phyloP scores from a whole-genome alignment of 2,329 filamentous ascomycete species.

The Nothopassalora personata region DNA sequence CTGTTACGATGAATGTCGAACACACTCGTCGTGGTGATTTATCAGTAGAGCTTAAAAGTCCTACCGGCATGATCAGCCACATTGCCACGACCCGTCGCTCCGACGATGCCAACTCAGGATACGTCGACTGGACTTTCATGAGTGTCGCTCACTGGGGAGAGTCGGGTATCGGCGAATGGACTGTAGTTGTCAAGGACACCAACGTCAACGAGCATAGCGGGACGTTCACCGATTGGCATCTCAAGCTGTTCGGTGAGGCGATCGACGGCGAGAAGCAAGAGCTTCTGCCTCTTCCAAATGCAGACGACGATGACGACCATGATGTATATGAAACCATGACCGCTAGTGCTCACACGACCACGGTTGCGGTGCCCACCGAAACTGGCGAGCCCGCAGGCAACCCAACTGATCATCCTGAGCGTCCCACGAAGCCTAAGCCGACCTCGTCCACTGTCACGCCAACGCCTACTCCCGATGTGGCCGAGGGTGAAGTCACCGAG shows the following conservation, averaged over 20 bases:
- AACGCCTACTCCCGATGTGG: conserved; percentile 24
- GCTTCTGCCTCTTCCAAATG: conserved; percentile 73
- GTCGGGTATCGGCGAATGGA: conserved; percentile 81
- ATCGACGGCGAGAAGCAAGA: conserved; percentile 69
- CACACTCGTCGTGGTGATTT: conserved; percentile 85
- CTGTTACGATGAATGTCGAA: conserved; percentile 92
- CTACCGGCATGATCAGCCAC: conserved; percentile 73
- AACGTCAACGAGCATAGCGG: conserved; percentile 70
- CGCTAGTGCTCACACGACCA: conserved; percentile 57
- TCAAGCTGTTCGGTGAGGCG: conserved; percentile 89
- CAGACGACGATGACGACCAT: conserved; percentile 78
- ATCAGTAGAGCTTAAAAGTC: conserved; percentile 85
- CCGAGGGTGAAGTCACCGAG: conserved; percentile 19
- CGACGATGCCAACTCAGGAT: conserved; percentile 65
- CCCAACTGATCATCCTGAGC: conserved; percentile 44
- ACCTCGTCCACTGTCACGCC: conserved; percentile 33
- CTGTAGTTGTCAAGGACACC: conserved; percentile 80
- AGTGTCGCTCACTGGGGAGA: conserved; percentile 97
- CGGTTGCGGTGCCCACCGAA: conserved; percentile 42
- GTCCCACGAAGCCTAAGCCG: conserved; percentile 51
- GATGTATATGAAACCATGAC: conserved; percentile 56
- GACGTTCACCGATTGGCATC: conserved; percentile 81
- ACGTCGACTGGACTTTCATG: conserved; percentile 98
- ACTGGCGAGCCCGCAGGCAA: conserved; percentile 42
- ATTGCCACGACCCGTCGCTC: conserved; percentile 68